phyloP scores from a whole-genome alignment of 768 basidiomycete genomes.

The Albatrellus ellisii region DNA sequence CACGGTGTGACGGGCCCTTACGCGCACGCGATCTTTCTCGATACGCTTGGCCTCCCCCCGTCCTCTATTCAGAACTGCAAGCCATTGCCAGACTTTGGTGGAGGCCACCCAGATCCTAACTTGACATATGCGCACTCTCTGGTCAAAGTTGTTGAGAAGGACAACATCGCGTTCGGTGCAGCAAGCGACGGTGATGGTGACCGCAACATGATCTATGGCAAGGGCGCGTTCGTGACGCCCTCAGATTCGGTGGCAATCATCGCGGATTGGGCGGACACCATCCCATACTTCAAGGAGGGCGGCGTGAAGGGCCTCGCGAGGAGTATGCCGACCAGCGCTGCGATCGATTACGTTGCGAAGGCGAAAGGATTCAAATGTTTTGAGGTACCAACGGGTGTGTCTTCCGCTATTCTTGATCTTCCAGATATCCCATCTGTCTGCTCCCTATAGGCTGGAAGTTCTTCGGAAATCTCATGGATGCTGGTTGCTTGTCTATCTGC shows the following conservation, averaged over 20 bases:
- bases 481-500: slow-evolving; percentile 92
- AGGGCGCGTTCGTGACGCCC: slow-evolving; percentile 95
- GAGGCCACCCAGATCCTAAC: slow-evolving; percentile 97
- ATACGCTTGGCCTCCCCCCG: slow-evolving; percentile 67
- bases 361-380: slow-evolving; percentile 87
- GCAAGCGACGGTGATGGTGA: slow-evolving; percentile 98
- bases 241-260: slow-evolving; percentile 98
- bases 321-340: slow-evolving; percentile 95
- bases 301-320: slow-evolving; percentile 94
- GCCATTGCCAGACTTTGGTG: slow-evolving; percentile 92
- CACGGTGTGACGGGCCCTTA: slow-evolving; percentile 98
- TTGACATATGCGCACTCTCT: slow-evolving; percentile 92
- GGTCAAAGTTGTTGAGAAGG: slow-evolving; percentile 82
- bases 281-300: slow-evolving; percentile 83
- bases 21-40: slow-evolving; percentile 76
- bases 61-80: slow-evolving; percentile 82
- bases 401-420: neutral
- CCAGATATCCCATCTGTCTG: neutral
- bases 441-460: slow-evolving; percentile 83
- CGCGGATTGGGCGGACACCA: slow-evolving; percentile 87
- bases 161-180: slow-evolving; percentile 84
- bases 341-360: slow-evolving; percentile 92
- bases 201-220: slow-evolving; percentile 99
- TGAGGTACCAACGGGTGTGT: slow-evolving; percentile 88
- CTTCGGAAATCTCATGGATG: slow-evolving; percentile 99